A percentile compares a stretch with the other conserved stretches of the same genome.
These are phyloP conservation scores for Nepenthes mirabilis DNA, from an alignment of 148 eudicot genomes.

Conservation along the genomic window DNA sequence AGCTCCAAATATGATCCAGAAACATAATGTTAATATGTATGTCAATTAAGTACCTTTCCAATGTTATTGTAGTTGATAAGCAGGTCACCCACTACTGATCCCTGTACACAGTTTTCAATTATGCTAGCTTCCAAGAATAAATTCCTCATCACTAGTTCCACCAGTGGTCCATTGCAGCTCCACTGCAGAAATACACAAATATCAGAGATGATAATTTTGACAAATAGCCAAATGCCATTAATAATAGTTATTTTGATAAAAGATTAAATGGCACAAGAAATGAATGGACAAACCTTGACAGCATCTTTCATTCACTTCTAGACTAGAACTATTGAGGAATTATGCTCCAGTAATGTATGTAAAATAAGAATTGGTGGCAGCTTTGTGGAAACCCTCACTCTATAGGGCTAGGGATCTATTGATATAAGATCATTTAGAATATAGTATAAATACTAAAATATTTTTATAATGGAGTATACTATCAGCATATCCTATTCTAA, in stretches of 20 bases:
- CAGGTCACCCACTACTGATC: slow-evolving; percentile 43
- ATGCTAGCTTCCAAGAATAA: slow-evolving; percentile 22
- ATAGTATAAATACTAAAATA: too few species aligned
- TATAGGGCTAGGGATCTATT: too few species aligned
- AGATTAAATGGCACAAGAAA: neutral
- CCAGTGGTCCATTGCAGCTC: slow-evolving; percentile 72
- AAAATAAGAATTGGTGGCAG: too few species aligned
- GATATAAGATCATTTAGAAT: too few species aligned
- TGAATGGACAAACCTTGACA: neutral
- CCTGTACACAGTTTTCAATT: slow-evolving; percentile 24
- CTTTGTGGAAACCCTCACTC: too few species aligned
- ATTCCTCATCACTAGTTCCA: slow-evolving; percentile 52
- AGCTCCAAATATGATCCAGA: neutral
- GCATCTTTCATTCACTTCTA: too few species aligned
- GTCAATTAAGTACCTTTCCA: slow-evolving; percentile 47
- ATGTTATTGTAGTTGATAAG: slow-evolving; percentile 80
- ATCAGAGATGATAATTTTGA: slow-evolving; percentile 2
- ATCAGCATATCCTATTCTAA: too few species aligned
- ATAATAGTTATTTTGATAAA: neutral
- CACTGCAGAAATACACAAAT: slow-evolving; percentile 18
- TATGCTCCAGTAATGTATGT: neutral
- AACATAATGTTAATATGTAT: neutral
- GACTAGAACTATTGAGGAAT: neutral
- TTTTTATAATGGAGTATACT: too few species aligned
- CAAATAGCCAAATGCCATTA: slow-evolving; percentile 2